Conservation (phyloP, 2,329 filamentous ascomycete genomes). For the Pseudocercospora crystallina region DNA sequence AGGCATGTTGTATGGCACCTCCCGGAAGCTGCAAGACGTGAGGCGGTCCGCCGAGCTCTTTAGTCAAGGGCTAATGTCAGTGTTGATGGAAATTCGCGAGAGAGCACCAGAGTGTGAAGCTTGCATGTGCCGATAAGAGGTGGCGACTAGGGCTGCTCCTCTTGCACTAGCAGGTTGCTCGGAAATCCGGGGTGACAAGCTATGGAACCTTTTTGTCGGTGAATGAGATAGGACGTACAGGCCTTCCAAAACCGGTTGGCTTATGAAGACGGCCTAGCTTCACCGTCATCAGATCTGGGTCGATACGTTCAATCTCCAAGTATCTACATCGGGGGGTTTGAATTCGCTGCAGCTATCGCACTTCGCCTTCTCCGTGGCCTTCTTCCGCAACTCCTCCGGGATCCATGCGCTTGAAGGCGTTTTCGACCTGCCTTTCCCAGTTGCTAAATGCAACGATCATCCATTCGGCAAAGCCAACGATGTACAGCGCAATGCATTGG, state of each 20-base stretch:
- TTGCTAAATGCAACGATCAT: slow-evolving; percentile 72
- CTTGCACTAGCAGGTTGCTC: no score
- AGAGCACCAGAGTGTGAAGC: no score
- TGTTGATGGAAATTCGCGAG: no score
- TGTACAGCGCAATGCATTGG: slow-evolving; percentile 64
- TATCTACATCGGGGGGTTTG: no score
- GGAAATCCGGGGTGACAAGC: background rate
- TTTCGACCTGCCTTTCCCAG: slow-evolving; percentile 72
- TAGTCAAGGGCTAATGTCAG: slow-evolving; percentile 23
- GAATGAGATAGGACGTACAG: slow-evolving; percentile 2
- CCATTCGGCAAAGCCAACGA: slow-evolving; percentile 79
- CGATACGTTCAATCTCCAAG: no score
- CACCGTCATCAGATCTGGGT: no score
- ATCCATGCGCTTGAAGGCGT: slow-evolving; percentile 71
- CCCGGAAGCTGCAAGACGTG: slow-evolving; percentile 1
- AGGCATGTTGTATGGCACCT: slow-evolving; percentile 5
- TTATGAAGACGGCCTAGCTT: no score
- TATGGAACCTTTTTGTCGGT: background rate
- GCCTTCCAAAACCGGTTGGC: background rate
- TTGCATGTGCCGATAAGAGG: no score
- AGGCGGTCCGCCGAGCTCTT: background rate
- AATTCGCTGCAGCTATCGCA: slow-evolving; percentile 1
- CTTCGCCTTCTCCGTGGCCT: slow-evolving; percentile 16
- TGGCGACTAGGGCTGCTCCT: no score
- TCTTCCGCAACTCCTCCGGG: slow-evolving; percentile 43